Evolutionary conservation across 106 monocot genomes (phyloP).

Genomic region (Apostasia ramifera): DNA sequence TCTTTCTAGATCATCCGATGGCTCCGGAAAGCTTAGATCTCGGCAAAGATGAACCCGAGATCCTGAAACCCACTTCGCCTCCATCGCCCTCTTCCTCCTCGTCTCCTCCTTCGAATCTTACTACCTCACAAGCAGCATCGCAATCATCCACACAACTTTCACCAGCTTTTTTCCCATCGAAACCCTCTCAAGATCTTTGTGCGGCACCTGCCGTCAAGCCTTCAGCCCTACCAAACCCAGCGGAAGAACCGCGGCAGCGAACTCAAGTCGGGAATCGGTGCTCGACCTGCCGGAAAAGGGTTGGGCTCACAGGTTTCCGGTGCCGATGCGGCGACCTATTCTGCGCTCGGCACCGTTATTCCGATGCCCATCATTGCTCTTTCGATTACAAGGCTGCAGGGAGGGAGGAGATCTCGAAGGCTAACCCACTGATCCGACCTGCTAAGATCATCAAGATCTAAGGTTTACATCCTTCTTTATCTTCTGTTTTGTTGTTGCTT

Average conservation of each 20-base stretch:
- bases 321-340: constrained; percentile 47
- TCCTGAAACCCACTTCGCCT: constrained; percentile 36
- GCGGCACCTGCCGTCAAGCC: neutral
- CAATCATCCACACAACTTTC: constrained; percentile 4
- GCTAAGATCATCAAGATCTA: constrained; percentile 43
- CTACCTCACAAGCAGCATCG: constrained; percentile 15
- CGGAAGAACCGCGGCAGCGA: constrained; percentile 2
- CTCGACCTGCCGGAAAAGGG: constrained; percentile 30
- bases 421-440: constrained; percentile 32
- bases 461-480: neutral
- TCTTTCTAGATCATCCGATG: constrained; percentile 24
- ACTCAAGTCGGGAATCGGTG: constrained; percentile 24
- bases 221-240: neutral
- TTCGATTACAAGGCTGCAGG: constrained; percentile 53
- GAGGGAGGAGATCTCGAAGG: constrained; percentile 40
- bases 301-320: constrained; percentile 23
- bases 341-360: constrained; percentile 38
- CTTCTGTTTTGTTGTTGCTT: too few relatives aligned
- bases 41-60: constrained; percentile 69
- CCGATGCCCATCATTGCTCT: constrained; percentile 34
- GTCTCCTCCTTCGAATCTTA: constrained; percentile 22
- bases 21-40: constrained; percentile 71
- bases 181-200: constrained; percentile 24
- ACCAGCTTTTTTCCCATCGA: constrained; percentile 21
- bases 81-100: constrained; percentile 15